These are phyloP conservation scores for Trichoderma sp. DNA, from an alignment of 2,329 filamentous ascomycete species.

Conservation along the genomic window DNA sequence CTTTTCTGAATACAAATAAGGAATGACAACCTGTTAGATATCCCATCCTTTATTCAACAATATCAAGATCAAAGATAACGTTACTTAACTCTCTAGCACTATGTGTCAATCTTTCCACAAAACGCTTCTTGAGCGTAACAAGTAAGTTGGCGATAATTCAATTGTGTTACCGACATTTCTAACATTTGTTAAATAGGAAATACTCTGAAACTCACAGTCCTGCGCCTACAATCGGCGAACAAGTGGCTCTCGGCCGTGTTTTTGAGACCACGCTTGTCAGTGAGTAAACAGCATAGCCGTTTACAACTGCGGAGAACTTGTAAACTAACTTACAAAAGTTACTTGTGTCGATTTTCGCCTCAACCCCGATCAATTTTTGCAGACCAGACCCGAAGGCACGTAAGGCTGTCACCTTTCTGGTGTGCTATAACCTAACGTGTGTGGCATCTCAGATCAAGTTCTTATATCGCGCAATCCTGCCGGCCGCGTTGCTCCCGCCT, in stretches of 20 bases:
- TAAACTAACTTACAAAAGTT: neutral
- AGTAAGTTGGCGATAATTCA: neutral
- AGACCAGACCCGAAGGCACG: neutral
- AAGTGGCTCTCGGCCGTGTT: neutral
- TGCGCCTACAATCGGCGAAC: neutral
- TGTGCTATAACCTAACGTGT: neutral
- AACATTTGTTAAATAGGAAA: neutral
- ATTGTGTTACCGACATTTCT: neutral
- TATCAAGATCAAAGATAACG: neutral
- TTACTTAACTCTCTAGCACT: neutral
- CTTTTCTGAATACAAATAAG: neutral
- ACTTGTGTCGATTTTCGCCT: neutral
- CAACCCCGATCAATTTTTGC: constrained; percentile 1
- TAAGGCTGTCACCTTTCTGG: neutral
- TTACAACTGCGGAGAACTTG: too few relatives aligned
- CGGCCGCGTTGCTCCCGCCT: neutral
- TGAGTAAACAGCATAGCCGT: neutral
- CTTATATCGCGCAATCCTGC: neutral
- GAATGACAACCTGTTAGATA: neutral
- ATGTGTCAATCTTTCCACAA: neutral
- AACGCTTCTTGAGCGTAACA: neutral
- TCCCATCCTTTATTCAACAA: neutral
- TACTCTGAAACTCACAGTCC: neutral
- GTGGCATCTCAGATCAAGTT: neutral
- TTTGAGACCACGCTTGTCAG: neutral